These are phyloP conservation scores for Truncatella angustata DNA, from an alignment of 2,329 filamentous ascomycete genomes.

Conservation along the genomic window DNA sequence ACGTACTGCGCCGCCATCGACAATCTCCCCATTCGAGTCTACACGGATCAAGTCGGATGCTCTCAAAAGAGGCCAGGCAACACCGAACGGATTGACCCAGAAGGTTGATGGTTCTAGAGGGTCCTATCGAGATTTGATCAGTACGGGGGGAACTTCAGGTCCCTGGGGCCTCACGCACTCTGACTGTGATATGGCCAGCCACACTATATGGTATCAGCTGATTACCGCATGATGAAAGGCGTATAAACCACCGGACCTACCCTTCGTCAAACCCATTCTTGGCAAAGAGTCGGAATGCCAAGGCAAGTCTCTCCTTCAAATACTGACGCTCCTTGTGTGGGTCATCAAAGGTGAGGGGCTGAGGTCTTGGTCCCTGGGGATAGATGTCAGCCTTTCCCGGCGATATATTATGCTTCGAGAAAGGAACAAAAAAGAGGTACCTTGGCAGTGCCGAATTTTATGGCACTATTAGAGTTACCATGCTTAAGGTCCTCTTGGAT, in stretches of 20 bases:
- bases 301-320: conserved; percentile 51
- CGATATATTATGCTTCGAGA: too few relatives aligned
- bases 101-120: conserved; percentile 59
- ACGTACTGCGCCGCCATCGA: conserved; percentile 55
- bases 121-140: conserved; percentile 29
- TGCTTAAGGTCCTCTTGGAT: background rate
- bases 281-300: conserved; percentile 57
- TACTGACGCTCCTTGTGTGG: conserved; percentile 45
- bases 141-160: too few relatives aligned
- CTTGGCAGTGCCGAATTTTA: background rate
- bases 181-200: conserved; percentile 61
- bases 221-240: background rate
- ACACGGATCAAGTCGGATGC: conserved; percentile 68
- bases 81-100: conserved; percentile 67
- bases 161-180: too few relatives aligned
- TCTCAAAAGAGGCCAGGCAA: conserved; percentile 61
- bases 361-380: conserved; percentile 1
- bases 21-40: conserved; percentile 57
- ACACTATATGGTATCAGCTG: conserved; percentile 33
- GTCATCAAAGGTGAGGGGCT: conserved; percentile 21
- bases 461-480: background rate
- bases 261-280: conserved; percentile 58
- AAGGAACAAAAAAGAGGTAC: background rate
- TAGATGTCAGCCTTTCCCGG: background rate
- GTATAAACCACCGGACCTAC: conserved; percentile 10